These are phyloP conservation scores for Raffaelea arxii DNA, from an alignment of 2,329 filamentous ascomycete species.

Conservation along the genomic window DNA sequence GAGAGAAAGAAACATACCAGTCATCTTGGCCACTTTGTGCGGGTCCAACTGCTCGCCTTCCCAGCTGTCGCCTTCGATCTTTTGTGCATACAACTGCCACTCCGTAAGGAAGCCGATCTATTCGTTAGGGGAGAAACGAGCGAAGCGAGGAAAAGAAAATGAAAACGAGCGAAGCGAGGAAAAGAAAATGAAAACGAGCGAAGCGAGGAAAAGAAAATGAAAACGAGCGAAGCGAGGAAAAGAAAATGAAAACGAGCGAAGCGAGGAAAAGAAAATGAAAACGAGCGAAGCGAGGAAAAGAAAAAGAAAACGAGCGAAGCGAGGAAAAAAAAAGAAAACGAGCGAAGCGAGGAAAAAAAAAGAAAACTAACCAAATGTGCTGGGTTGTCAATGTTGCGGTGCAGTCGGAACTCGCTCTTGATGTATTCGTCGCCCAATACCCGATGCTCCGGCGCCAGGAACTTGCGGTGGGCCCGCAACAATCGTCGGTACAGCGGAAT, in stretches of 20 bases:
- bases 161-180: no score
- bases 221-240: no score
- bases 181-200: no score
- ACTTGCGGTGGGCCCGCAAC: slow-evolving; percentile 74
- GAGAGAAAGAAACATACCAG: slow-evolving; percentile 48
- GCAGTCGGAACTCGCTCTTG: slow-evolving; percentile 83
- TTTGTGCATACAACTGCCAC: slow-evolving; percentile 93
- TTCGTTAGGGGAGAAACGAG: background rate
- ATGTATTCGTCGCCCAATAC: slow-evolving; percentile 86
- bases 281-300: no score
- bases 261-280: no score
- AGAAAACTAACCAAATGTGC: slow-evolving; percentile 63
- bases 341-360: background rate
- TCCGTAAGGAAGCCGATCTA: slow-evolving; percentile 93
- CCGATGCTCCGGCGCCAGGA: slow-evolving; percentile 64
- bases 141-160: background rate
- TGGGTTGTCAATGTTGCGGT: slow-evolving; percentile 78
- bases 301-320: no score
- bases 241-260: no score
- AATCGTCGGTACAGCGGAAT: slow-evolving; percentile 84
- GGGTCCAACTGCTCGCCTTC: slow-evolving; percentile 74
- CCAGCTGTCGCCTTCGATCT: slow-evolving; percentile 82
- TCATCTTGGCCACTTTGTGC: slow-evolving; percentile 85
- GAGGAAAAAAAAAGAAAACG: no score
- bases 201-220: no score